phyloP scores from a whole-genome alignment of 331 rosid species.

The Ulmus americana region DNA sequence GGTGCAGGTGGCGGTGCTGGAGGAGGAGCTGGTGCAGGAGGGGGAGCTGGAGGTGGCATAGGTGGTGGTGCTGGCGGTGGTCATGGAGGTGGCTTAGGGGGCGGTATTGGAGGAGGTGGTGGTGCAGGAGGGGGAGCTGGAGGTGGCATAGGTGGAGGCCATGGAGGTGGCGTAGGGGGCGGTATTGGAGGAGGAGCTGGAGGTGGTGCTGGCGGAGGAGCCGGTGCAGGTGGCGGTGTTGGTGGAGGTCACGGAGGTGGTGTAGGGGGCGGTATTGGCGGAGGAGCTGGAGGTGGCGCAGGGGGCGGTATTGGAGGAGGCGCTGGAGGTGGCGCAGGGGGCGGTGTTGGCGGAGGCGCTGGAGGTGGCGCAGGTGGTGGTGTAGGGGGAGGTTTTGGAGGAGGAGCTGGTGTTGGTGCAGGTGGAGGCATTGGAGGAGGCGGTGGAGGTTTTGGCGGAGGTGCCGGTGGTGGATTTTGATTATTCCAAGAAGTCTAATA shows the following conservation, averaged over 20 bases:
- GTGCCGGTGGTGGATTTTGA: constrained; percentile 12
- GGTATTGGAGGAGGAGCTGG: constrained; percentile 3
- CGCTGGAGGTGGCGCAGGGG: constrained; percentile 16
- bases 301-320: constrained; percentile 13
- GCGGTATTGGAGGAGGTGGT: background rate
- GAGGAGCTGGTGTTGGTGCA: constrained; percentile 11
- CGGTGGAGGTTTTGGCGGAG: background rate
- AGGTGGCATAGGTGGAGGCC: constrained; percentile 8
- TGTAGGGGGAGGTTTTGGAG: constrained; percentile 10
- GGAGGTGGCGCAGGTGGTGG: constrained; percentile 28
- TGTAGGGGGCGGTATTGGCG: constrained; percentile 1
- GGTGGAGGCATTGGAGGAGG: constrained; percentile 14
- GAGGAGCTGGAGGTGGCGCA: constrained; percentile 6
- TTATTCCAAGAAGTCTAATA: background rate
- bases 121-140: constrained; percentile 7
- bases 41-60: background rate
- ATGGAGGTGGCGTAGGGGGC: constrained; percentile 19
- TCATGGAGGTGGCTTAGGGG: background rate
- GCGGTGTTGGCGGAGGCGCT: constrained; percentile 10
- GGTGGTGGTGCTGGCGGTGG: constrained; percentile 11
- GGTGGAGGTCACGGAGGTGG: background rate
- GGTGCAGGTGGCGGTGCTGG: background rate
- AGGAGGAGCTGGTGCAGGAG: background rate
- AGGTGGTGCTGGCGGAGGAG: constrained; percentile 3
- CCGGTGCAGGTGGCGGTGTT: background rate